Percentiles rank a stretch among this genome's conserved stretches.
phyloP scores from a whole-genome alignment of 1,139 yeast species.

The Debaryomyces nepalensis region DNA sequence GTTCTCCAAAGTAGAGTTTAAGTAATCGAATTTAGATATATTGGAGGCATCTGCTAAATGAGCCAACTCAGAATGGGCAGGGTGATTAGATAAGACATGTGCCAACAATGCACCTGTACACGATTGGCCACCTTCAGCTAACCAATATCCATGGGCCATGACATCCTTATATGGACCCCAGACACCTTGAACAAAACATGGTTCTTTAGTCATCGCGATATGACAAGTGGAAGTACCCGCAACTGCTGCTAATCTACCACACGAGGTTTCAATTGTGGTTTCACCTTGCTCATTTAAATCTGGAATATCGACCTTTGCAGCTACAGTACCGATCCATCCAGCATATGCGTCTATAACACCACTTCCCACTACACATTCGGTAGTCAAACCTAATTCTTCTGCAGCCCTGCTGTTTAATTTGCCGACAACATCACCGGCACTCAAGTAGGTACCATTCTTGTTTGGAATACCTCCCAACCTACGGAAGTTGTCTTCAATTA shows the following conservation, averaged over 20 bases:
- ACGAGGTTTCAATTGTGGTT: conserved; percentile 58
- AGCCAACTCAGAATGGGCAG: conserved; percentile 76
- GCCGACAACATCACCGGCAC: conserved; percentile 92
- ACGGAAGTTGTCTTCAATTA: conserved; percentile 74
- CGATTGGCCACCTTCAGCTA: conserved; percentile 99
- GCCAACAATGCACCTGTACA: conserved; percentile 94
- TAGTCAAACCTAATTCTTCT: conserved; percentile 79
- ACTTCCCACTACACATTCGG: conserved; percentile 83
- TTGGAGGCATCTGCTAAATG: conserved; percentile 66
- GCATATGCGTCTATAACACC: conserved; percentile 98
- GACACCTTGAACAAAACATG: conserved; percentile 92
- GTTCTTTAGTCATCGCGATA: conserved; percentile 81
- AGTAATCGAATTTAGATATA: conserved; percentile 77
- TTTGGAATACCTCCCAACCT: conserved; percentile 85
- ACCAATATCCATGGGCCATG: conserved; percentile 86
- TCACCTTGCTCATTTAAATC: conserved; percentile 44
- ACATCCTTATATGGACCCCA: conserved; percentile 99
- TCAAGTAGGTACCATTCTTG: conserved; percentile 69
- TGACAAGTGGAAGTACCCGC: conserved; percentile 99
- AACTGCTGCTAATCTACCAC: conserved; percentile 93
- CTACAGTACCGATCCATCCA: conserved; percentile 98
- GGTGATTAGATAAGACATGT: conserved; percentile 88
- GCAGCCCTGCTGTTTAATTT: conserved; percentile 69
- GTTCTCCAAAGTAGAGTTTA: conserved; percentile 74
- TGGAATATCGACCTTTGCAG: conserved; percentile 72